Percentiles rank a stretch among this genome's conserved stretches.
These are phyloP conservation scores for Fusarium abutilonis DNA, from an alignment of 2,329 filamentous ascomycete genomes.

Conservation along the genomic window DNA sequence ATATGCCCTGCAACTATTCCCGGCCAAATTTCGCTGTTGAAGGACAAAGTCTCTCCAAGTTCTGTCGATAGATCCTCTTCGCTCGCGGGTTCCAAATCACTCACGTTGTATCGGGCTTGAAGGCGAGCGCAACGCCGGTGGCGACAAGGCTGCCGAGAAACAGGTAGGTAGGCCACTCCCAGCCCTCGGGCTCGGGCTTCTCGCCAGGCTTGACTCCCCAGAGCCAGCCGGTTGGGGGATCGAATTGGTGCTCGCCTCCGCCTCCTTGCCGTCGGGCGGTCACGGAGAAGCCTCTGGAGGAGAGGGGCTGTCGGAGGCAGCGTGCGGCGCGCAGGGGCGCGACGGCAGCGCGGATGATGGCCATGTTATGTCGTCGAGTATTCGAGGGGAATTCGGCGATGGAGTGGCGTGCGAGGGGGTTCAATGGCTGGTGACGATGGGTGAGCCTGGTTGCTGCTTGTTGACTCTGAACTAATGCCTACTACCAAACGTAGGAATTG, in stretches of 20 bases:
- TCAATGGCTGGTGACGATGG: conserved; percentile 46
- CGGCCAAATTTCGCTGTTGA: neutral
- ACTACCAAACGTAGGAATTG: conserved; percentile 28
- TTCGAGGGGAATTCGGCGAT: conserved; percentile 35
- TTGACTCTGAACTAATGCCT: conserved; percentile 34
- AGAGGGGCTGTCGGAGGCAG: conserved; percentile 50
- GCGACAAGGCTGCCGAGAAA: conserved; percentile 82
- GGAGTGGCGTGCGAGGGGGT: conserved; percentile 37
- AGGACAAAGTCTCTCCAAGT: neutral
- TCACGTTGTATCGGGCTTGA: conserved; percentile 98
- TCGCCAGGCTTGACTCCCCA: conserved; percentile 94
- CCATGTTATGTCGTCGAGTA: conserved; percentile 46
- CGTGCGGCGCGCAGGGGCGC: conserved; percentile 52
- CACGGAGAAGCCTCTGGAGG: conserved; percentile 56
- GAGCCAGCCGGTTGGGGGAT: conserved; percentile 90
- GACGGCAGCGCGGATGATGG: conserved; percentile 50
- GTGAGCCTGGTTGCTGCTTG: conserved; percentile 38
- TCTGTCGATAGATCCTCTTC: neutral
- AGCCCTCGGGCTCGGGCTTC: conserved; percentile 95
- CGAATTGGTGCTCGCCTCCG: conserved; percentile 77
- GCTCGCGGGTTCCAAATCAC: conserved; percentile 55
- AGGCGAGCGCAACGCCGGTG: conserved; percentile 84
- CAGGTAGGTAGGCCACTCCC: conserved; percentile 88
- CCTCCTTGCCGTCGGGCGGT: conserved; percentile 56
- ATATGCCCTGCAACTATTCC: conserved; percentile 19